These are phyloP conservation scores for Curvularia eragrostidis DNA, from an alignment of 2,329 filamentous ascomycete genomes.

Conservation along the genomic window DNA sequence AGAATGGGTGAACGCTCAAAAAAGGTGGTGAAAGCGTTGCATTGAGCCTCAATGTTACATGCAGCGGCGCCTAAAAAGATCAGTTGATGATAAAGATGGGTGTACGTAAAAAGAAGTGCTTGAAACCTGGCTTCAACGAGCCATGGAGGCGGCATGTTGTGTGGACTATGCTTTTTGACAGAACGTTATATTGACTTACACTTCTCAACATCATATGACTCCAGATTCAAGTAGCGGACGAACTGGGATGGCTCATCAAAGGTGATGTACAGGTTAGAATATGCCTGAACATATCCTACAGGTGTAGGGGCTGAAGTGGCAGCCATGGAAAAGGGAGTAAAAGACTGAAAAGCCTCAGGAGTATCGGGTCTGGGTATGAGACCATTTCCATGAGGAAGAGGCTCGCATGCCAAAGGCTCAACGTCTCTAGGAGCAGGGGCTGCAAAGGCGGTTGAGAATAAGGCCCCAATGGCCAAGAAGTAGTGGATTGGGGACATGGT, in stretches of 20 bases:
- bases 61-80: constrained; percentile 3
- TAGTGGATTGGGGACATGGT: constrained; percentile 1
- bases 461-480: background rate
- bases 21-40: constrained; percentile 32
- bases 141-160: background rate
- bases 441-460: background rate
- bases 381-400: constrained; percentile 7
- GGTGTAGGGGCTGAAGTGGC: constrained; percentile 24
- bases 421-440: background rate
- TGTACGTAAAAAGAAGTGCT: background rate
- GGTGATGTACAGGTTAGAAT: constrained; percentile 21
- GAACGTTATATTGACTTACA: constrained; percentile 10
- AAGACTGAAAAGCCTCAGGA: constrained; percentile 20
- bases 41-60: constrained; percentile 19
- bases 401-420: background rate
- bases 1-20: constrained; percentile 25
- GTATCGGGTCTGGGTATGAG: constrained; percentile 18
- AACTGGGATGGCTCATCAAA: constrained; percentile 17
- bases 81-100: background rate
- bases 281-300: constrained; percentile 23
- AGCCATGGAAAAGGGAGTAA: constrained; percentile 12
- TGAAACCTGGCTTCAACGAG: background rate
- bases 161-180: background rate
- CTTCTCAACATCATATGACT: constrained; percentile 14
- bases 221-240: constrained; percentile 19